Base-by-base conservation (phyloP, 441 rosid species). In the Pelargonium citronellum region DNA sequence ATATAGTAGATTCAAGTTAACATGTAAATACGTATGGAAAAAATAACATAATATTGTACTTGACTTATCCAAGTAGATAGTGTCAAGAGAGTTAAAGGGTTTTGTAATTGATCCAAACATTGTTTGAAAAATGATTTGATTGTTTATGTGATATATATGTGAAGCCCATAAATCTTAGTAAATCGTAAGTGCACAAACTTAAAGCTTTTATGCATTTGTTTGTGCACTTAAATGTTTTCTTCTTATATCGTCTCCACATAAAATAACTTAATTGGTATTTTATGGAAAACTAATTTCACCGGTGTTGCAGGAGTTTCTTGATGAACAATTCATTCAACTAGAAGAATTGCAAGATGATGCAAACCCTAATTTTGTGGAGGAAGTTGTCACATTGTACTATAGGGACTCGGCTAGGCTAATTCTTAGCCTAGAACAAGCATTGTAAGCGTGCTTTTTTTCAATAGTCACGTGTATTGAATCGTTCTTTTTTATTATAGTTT, bases 301-400 rank as follows among this genome's bases (percentile, higher is more conserved):
- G 70, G 72, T 80, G 72, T 73, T 80, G 72, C 74, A 93, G 96
- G 97, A 93, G 66, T 87, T 81, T 58, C 87, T 94, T 15, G 98
- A 94, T 77, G 97, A 91, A 71, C 97, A 94, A 68, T 91, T 94
- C 77, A 76, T 85, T 70, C 90, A 86, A 74, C 81, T 94, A 76
- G 98, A 94, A 80, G 97, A 91, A 60, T 90, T 94, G 68, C 96
- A 87, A 68, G 98, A 94, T 80, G 98, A 89, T 73, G 84, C 93
- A n/a, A 94, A 91, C 83, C 98, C 98, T 3, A 89, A 90, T 71
- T 94, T 94, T 74, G 98, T 90, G 47, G 97, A 91, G 79, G 98
- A 94, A 83, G 85, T 94, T 63, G 90, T 85, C 46, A 79, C 92
- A 78, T 83, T 90, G 66, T 88, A 89, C 79, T 91, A 89, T 76